Evolutionary conservation across 148 eudicot species (phyloP).

Genomic region (Diospyros kaki): DNA sequence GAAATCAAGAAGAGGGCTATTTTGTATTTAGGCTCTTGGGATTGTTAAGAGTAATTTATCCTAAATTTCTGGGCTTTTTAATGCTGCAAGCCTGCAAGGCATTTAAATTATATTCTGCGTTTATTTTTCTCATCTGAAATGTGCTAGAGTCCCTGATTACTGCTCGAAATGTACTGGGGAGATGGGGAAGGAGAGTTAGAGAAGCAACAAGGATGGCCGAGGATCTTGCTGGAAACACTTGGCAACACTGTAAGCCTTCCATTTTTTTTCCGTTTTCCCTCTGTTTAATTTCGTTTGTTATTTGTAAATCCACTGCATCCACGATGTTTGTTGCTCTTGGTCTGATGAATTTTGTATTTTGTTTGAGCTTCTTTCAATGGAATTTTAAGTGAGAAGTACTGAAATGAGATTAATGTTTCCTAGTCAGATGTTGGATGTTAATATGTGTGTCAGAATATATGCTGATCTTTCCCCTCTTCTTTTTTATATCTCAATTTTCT

Average conservation of each 20-base stretch:
- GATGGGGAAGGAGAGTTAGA: conserved; percentile 82
- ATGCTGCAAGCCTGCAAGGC: too few species aligned
- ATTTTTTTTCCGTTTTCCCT: background rate
- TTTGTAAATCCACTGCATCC: background rate
- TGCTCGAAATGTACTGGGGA: conserved; percentile 60
- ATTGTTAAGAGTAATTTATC: too few species aligned
- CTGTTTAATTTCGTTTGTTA: background rate
- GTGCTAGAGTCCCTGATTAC: too few species aligned
- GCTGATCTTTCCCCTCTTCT: too few species aligned
- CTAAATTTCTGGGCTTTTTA: too few species aligned
- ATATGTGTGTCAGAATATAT: too few species aligned
- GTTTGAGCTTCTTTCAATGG: background rate
- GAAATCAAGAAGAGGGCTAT: background rate
- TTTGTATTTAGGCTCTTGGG: background rate
- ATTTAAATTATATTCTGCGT: too few species aligned
- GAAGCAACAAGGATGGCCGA: conserved; percentile 83
- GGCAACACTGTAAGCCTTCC: conserved; percentile 76
- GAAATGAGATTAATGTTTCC: background rate
- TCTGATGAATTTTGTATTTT: background rate
- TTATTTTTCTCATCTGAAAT: too few species aligned
- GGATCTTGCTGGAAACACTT: conserved; percentile 84
- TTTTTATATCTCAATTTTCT: too few species aligned
- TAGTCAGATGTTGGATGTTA: too few species aligned
- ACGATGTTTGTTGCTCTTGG: background rate
- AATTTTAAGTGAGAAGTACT: background rate